Evolutionary conservation across 2,329 filamentous ascomycete species (phyloP).

Genomic region (Exserohilum turcica): DNA sequence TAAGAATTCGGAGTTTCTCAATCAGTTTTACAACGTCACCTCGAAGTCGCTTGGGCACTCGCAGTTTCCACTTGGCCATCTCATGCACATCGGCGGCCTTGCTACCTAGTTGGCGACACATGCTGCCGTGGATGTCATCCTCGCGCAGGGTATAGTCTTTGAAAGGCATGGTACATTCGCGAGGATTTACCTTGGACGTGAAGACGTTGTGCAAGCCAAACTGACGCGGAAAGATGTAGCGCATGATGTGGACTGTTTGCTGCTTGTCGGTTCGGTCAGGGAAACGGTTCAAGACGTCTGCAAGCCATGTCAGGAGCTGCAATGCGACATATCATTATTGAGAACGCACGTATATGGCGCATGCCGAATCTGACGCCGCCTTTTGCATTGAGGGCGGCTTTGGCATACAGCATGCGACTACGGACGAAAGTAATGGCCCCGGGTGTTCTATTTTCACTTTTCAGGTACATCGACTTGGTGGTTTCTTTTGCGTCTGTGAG

Average conservation of each 20-base stretch:
- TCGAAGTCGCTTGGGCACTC: conserved; percentile 70
- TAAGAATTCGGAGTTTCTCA: conserved; percentile 69
- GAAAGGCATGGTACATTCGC: conserved; percentile 72
- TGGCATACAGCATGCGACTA: conserved; percentile 84
- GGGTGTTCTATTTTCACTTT: conserved; percentile 36
- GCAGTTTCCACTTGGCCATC: conserved; percentile 43
- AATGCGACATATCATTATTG: background rate
- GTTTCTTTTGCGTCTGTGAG: background rate
- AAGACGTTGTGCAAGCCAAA: conserved; percentile 95
- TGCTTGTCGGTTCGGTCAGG: conserved; percentile 53
- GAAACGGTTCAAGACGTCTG: conserved; percentile 82
- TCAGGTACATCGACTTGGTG: conserved; percentile 2
- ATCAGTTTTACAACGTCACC: conserved; percentile 66
- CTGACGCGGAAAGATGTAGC: conserved; percentile 91
- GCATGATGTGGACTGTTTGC: conserved; percentile 75
- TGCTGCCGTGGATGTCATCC: conserved; percentile 67
- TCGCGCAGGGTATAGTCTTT: conserved; percentile 88
- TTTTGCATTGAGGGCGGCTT: conserved; percentile 70
- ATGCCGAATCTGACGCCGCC: conserved; percentile 75
- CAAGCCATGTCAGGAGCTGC: conserved; percentile 17
- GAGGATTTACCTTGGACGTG: conserved; percentile 67
- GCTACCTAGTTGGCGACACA: conserved; percentile 28
- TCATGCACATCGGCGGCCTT: conserved; percentile 23
- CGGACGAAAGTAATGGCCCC: conserved; percentile 76
- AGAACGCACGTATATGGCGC: conserved; percentile 74